Conservation (phyloP, 495 filamentous ascomycete genomes). For the Thozetella sp. region DNA sequence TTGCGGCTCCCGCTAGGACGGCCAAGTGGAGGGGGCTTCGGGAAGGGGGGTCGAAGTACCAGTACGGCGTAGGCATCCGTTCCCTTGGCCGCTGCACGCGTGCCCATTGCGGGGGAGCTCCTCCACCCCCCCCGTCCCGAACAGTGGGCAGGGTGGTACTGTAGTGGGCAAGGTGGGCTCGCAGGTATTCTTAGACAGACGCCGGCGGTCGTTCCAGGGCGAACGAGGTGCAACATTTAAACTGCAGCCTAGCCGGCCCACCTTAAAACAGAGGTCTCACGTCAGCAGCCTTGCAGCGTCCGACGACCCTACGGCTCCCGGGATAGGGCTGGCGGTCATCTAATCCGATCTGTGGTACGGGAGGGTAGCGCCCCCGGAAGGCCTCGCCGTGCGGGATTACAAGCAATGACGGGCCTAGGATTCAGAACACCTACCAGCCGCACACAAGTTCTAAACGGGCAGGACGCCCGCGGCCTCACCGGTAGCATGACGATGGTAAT, state of each 20-base stretch:
- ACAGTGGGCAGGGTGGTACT: neutral
- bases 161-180: neutral
- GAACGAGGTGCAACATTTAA: neutral
- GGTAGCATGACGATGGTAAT: too few relatives aligned
- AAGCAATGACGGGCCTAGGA: too few relatives aligned
- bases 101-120: conserved; percentile 1
- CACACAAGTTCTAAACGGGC: too few relatives aligned
- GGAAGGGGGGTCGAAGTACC: neutral
- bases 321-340: neutral
- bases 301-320: neutral
- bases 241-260: conserved; percentile 1
- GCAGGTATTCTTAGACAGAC: neutral
- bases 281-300: neutral
- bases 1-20: conserved; percentile 1
- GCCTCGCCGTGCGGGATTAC: neutral
- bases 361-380: neutral
- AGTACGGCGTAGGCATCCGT: conserved; percentile 1
- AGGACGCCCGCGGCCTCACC: too few relatives aligned
- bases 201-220: neutral
- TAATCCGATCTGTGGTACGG: neutral
- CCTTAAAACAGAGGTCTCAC: conserved; percentile 3
- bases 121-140: too few relatives aligned
- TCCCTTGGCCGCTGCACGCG: neutral
- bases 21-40: neutral
- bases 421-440: too few relatives aligned